These are phyloP conservation scores for Zarea fungicola DNA, from an alignment of 2,329 filamentous ascomycete genomes.

Conservation along the genomic window DNA sequence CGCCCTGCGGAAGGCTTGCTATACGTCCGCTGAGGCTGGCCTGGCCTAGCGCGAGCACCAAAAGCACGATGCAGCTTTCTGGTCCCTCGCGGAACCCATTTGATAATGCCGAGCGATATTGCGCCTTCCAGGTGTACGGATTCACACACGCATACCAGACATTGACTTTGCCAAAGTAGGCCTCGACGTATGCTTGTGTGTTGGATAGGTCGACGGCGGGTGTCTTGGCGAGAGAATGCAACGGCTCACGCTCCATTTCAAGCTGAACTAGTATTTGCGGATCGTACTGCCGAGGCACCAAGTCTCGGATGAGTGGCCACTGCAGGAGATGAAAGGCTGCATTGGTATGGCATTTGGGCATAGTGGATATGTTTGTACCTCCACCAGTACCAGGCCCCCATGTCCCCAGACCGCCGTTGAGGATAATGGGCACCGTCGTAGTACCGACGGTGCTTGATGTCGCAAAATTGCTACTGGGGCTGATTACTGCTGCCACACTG, in stretches of 20 bases:
- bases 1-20: constrained; percentile 53
- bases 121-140: constrained; percentile 71
- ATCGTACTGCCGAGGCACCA: constrained; percentile 72
- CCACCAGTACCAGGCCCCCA: constrained; percentile 53
- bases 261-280: constrained; percentile 76
- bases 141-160: constrained; percentile 85
- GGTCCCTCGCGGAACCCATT: constrained; percentile 73
- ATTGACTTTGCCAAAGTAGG: constrained; percentile 77
- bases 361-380: constrained; percentile 68
- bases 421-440: constrained; percentile 51
- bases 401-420: constrained; percentile 63
- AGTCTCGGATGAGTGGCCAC: constrained; percentile 73
- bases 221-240: constrained; percentile 60
- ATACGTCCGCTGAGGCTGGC: constrained; percentile 73
- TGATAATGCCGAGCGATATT: constrained; percentile 70
- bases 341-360: constrained; percentile 81
- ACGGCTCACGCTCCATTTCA: constrained; percentile 73
- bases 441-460: background rate
- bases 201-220: constrained; percentile 68
- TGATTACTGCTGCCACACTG: constrained; percentile 55
- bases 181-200: constrained; percentile 67
- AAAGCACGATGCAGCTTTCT: constrained; percentile 75
- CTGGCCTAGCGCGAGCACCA: constrained; percentile 72
- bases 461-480: constrained; percentile 40
- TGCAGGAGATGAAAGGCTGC: constrained; percentile 73